These are phyloP conservation scores for Alternaria arbusti DNA, from an alignment of 2,329 filamentous ascomycete species.

Conservation along the genomic window DNA sequence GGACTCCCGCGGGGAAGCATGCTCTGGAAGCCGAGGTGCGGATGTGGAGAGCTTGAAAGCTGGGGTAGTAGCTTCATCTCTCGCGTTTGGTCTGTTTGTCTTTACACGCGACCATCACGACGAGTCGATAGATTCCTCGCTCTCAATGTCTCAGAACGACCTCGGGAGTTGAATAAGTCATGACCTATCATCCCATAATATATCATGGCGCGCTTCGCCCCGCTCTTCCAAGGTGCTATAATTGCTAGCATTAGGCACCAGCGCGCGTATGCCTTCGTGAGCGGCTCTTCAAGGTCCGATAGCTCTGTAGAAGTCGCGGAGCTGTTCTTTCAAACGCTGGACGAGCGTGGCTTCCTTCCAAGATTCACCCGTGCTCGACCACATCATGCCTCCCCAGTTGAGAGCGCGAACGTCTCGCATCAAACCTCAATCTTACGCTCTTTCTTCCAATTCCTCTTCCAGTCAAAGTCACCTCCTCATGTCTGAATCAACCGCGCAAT, in stretches of 20 bases:
- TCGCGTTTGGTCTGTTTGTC: not conserved
- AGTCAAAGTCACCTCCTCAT: not conserved
- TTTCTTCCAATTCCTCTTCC: not conserved
- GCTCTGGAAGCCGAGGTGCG: constrained; percentile 38
- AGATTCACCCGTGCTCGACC: not conserved
- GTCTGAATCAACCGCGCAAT: not conserved
- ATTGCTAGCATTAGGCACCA: not conserved
- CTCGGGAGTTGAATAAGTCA: not conserved
- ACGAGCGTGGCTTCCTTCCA: not conserved
- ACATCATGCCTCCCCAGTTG: constrained; percentile 3
- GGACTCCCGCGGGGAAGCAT: constrained; percentile 37
- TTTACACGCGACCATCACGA: not conserved
- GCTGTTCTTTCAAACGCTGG: not conserved
- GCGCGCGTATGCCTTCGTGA: not conserved
- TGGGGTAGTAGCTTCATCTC: not conserved
- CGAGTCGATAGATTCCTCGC: not conserved
- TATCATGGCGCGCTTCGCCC: not conserved
- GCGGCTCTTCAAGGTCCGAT: not conserved
- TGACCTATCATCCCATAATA: not conserved
- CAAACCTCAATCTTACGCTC: not conserved
- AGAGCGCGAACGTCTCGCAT: constrained; percentile 4
- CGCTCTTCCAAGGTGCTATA: not conserved
- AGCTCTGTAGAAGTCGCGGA: not conserved
- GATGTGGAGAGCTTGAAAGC: constrained; percentile 6
- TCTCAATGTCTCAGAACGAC: too few species aligned